A percentile compares a stretch with the other conserved stretches of the same genome.
phyloP scores from a whole-genome alignment of 2,329 filamentous ascomycete genomes.

The Cladorrhinum sp. region DNA sequence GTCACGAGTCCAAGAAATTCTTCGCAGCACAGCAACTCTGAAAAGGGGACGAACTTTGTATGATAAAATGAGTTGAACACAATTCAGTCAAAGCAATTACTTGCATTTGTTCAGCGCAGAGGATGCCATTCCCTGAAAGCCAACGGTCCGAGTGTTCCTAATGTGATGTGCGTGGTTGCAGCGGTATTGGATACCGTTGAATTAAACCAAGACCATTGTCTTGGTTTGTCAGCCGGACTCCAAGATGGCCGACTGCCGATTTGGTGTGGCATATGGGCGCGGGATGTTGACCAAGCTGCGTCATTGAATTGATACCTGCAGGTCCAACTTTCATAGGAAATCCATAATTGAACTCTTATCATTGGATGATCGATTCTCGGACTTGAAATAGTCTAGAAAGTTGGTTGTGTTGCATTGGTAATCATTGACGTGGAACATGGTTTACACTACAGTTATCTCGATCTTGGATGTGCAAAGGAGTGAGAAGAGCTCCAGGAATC shows the following conservation, averaged over 20 bases:
- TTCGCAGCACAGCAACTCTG: constrained; percentile 44
- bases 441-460: not conserved
- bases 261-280: not conserved
- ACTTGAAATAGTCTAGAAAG: not conserved
- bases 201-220: no score
- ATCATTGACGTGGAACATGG: not conserved
- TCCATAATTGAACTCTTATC: not conserved
- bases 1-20: constrained; percentile 71
- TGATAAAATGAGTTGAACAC: not conserved
- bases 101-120: no score
- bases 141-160: no score
- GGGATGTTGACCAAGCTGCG: not conserved
- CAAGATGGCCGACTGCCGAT: not conserved
- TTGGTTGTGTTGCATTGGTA: not conserved
- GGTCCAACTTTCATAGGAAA: not conserved
- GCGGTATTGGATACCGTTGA: not conserved
- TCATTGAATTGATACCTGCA: not conserved
- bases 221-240: not conserved
- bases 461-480: not conserved
- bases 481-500: not conserved
- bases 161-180: no score
- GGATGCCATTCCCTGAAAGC: no score
- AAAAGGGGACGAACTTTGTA: not conserved
- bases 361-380: not conserved
- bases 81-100: no score